A percentile compares a stretch with the other conserved stretches of the same genome.
These are phyloP conservation scores for Zoysia matrella DNA, from an alignment of 202 grass and related monocot species.

Conservation along the genomic window DNA sequence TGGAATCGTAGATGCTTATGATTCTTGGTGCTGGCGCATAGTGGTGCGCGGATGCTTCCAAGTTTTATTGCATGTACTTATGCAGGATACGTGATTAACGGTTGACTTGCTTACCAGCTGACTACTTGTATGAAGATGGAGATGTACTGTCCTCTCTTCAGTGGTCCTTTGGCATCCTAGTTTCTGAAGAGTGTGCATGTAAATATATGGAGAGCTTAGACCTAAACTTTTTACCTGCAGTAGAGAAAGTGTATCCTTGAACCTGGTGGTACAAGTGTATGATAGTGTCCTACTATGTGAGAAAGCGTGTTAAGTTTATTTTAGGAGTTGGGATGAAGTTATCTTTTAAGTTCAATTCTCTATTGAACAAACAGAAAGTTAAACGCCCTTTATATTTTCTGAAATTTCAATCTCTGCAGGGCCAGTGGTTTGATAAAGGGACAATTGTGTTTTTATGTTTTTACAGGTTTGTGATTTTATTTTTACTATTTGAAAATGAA, in stretches of 20 bases:
- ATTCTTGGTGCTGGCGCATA: not conserved
- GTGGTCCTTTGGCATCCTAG: not conserved
- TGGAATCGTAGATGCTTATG: not conserved
- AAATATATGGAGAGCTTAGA: not conserved
- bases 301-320: not conserved
- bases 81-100: not conserved
- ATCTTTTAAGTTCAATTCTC: not conserved
- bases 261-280: not conserved
- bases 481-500: too few species aligned
- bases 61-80: not conserved
- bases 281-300: not conserved
- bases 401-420: not conserved
- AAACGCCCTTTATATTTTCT: not conserved
- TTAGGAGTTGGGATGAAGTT: not conserved
- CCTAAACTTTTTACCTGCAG: not conserved
- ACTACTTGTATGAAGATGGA: not conserved
- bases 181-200: conserved; percentile 2
- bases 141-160: not conserved
- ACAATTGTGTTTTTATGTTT: too few species aligned
- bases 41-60: not conserved
- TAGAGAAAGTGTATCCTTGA: not conserved
- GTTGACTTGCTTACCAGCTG: conserved; percentile 13
- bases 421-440: too few species aligned
- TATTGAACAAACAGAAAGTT: not conserved
- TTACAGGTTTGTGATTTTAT: too few species aligned